Evolutionary conservation across 768 basidiomycete genomes (phyloP), one percentile per base, ranked within the genome.

Genomic region (Phaeolepiota aurea): DNA sequence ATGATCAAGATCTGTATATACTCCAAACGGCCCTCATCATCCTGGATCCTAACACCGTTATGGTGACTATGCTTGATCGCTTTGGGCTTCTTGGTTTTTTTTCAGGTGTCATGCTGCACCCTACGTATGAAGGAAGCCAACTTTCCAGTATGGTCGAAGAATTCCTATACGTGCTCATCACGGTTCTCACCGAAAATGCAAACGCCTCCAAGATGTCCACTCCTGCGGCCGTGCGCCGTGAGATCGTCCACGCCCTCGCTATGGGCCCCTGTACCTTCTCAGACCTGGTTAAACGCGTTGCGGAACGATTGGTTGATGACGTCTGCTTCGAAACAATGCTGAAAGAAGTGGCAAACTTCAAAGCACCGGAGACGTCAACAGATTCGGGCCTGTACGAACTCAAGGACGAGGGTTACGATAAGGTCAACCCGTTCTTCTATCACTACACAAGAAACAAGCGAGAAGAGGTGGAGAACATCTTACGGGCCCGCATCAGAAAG

Each of bases 371-470:
- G 53, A 73, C 74, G 0, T 77, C 77, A 1, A 67, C 80, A 1
- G 92, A 94, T 49, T 72, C 72, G 0, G 94, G 96, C 0, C 63
- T 77, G n/a, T 98, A 97, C 61, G 82, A 92, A 45, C 76, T 98
- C 40, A 85, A 81, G 56, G 79, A 89, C 34, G 86, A 84, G 49
- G 69, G 67, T 14, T 91, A 78, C 57, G 83, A 81, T 45, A 87
- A 96, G 47, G 85, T 97, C 47, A 87, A 97, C 52, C 92, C 93
- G 0, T 96, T 92, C 64, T 96, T 93, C 66, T 87, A 85, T 54
- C 93, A 97, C 55, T 97, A 96, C 57, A 84, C 88, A 12, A 74
- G 93, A 30, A 98, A 98, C 63, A 82, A 89, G 50, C 76, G 92
- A 30, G 89, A 94, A 51, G 88, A 92, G 55, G 94, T 90, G 18